Conservation (phyloP, 345 rosid species). For the Orychophragmus violaceus region DNA sequence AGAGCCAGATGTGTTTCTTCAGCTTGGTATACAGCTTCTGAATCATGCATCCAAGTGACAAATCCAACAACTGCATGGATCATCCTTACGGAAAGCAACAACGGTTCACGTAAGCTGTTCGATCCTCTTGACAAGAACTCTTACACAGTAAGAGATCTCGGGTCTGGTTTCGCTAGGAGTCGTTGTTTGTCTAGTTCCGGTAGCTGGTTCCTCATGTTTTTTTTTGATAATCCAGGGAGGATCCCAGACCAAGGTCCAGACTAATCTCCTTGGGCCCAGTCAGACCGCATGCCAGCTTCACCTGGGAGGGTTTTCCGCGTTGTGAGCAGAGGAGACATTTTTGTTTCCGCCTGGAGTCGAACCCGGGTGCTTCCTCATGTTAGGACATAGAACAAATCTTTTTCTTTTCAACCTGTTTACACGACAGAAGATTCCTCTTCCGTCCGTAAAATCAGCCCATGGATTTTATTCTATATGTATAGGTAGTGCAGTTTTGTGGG, state of each 20-base stretch:
- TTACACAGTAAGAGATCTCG: background rate
- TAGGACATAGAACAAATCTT: background rate
- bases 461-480: background rate
- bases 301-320: too few relatives aligned
- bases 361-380: too few relatives aligned
- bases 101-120: background rate
- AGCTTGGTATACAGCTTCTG: background rate
- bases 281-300: too few relatives aligned
- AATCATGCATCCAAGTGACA: background rate
- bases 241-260: too few relatives aligned
- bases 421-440: background rate
- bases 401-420: background rate
- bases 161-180: background rate
- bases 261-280: too few relatives aligned
- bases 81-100: background rate
- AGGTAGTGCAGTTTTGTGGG: background rate
- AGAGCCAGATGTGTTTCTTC: background rate
- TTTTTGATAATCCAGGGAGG: too few relatives aligned
- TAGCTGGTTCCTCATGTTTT: constrained; percentile 9
- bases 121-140: background rate
- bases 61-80: background rate
- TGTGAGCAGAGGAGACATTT: too few relatives aligned
- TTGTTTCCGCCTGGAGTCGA: too few relatives aligned
- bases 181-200: background rate
- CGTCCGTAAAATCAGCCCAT: background rate